Conservation (phyloP, 345 rosid genomes). For the Salix suchowensis region DNA sequence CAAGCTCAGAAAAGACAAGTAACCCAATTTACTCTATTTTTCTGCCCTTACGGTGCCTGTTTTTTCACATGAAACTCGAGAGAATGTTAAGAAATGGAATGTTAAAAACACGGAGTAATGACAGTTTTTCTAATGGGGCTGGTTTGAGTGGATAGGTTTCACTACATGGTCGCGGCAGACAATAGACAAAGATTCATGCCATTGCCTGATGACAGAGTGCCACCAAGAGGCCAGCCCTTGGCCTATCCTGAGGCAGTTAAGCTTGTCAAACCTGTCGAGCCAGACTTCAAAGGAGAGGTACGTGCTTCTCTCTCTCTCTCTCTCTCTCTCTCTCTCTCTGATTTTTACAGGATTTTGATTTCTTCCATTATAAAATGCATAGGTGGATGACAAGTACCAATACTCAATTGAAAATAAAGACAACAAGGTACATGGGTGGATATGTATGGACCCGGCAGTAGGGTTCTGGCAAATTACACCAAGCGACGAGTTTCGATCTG, state of each 20-base stretch:
- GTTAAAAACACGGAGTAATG: background rate
- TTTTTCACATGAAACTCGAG: too few species aligned
- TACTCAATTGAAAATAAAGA: slow-evolving; percentile 20
- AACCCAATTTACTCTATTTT: background rate
- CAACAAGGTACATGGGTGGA: slow-evolving; percentile 20
- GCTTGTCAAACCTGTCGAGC: slow-evolving; percentile 66
- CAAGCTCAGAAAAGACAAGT: slow-evolving; percentile 79
- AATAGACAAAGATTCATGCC: slow-evolving; percentile 91
- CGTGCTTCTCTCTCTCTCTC: background rate
- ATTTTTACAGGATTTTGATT: background rate
- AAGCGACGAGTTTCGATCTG: slow-evolving; percentile 18
- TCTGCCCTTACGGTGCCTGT: background rate
- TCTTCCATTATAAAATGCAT: background rate
- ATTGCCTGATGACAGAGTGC: slow-evolving; percentile 68
- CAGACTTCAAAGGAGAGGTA: slow-evolving; percentile 73
- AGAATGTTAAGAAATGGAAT: too few species aligned
- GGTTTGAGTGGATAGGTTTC: slow-evolving; percentile 53
- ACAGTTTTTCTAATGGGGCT: background rate
- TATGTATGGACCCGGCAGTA: slow-evolving; percentile 16
- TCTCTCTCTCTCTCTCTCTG: background rate
- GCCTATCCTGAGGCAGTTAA: slow-evolving; percentile 80
- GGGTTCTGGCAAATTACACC: slow-evolving; percentile 27
- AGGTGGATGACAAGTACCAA: slow-evolving; percentile 26
- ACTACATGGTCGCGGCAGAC: slow-evolving; percentile 77
- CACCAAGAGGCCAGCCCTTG: slow-evolving; percentile 57